Base-by-base conservation (phyloP, 2,329 filamentous ascomycete species). In the Hymenoscyphus occultus region DNA sequence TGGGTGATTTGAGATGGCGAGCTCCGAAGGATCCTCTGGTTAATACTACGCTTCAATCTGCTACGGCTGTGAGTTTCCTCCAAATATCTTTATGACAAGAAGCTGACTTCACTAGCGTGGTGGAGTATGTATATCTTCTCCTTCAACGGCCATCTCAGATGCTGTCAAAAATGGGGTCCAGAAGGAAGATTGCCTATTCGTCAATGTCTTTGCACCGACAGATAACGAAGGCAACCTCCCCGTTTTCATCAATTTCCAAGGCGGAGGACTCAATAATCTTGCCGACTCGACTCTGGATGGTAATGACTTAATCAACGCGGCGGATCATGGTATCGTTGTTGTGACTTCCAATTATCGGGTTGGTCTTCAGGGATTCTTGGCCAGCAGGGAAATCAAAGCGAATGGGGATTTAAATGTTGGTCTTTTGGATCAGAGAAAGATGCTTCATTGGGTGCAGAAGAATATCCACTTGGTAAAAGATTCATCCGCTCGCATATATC, bases 311-410 rank as follows among this genome's bases (percentile, higher is more conserved):
- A 80, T 88, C 35, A 74, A 80, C 39, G 87, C 86, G 0, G 84
- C 84, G 19, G 80, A 81, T 45, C 78, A 83, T 64, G 80, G 84
- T 58, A 87, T 92, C 32, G 78, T 93, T 0, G 85, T 92, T 0
- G 88, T 93, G 1, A 88, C 82, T 10, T 83, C 91, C 77, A 93
- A 92, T 76, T 93, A 93, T 74, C 86, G 91, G 5, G 89, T 93
- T 12, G 90, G 90, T 0, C 83, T 85, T 0, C 92, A 87, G 69
- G 90, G 91, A 0, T 93, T 93, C 73, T 80, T 93, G 13, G 84
- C 85, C 1, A 80, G 86, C 63, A 77, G 83, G 16, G 83, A 89
- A 70, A 76, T 88, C 0, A 69, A 77, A 39, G 71, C 72, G 68
- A 69, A 77, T 4, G 83, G 84, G 2, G 84, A 82, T 64, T 73